Base-by-base conservation (phyloP, 2,329 filamentous ascomycete species). In the Xylariales sp. region DNA sequence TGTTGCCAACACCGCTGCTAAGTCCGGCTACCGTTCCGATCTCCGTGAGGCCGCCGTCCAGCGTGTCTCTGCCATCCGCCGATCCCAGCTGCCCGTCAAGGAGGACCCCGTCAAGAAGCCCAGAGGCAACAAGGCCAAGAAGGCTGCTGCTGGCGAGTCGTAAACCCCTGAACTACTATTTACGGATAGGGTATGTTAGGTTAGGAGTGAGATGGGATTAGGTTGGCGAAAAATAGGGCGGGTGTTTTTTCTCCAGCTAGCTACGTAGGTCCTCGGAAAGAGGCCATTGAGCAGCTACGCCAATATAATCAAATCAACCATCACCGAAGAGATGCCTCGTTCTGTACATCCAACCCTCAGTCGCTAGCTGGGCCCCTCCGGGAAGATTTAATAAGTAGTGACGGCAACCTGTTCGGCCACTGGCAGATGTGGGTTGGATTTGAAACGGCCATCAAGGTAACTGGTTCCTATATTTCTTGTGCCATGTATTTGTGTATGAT, bases 1-100 rank as follows among this genome's bases (percentile, higher is more conserved):
- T 57, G 81, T 97, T 64, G 89, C 89, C 71, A 85, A 80, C 74
- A 74, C 76, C 65, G 81, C 83, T 56, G 85, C 88, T 66, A 89
- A 88, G 81, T 77, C 78, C 63, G 79, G 83, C 62, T 98, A 97
- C 84, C 87, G 86, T 56, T 59, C 76, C 57, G 86, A 91, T 64
- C 76, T 90, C 67, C 84, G 84, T 55, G 70, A 78, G 59, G 74
- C 75, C 58, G 90, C 91, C 56, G 83, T 97, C 59, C 74, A 88
- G 68, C 88, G 93, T 61, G 88, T 85, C 62, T 89, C 83, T 59
- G 88, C 89, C 59, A 78, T 95, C 74, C 85, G 83, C 67, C 74
- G 76, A 60, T 81, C 85, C 56, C 85, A 94, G 79, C 77, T 76
- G 63, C 71, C 83, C 54, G 80, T 83, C 70, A 94, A 94, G 83